These are phyloP conservation scores for Waltergamsia citrina DNA, from an alignment of 2,329 filamentous ascomycete species.

Conservation along the genomic window DNA sequence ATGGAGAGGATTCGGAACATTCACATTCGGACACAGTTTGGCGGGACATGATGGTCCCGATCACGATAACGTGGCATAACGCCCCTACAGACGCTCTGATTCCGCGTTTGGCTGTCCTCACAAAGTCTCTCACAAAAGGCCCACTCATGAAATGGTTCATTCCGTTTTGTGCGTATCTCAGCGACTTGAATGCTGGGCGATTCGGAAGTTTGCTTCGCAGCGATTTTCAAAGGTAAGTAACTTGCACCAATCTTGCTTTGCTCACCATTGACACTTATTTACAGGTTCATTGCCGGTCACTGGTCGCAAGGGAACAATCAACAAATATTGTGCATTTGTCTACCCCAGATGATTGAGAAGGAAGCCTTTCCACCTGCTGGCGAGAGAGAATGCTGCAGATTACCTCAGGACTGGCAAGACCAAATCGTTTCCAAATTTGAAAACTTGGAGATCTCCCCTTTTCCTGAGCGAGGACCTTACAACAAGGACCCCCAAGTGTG, in stretches of 20 bases:
- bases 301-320: conserved; percentile 61
- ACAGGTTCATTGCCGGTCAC: conserved; percentile 63
- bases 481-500: conserved; percentile 53
- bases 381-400: conserved; percentile 42
- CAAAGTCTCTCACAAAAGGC: conserved; percentile 54
- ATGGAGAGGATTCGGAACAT: conserved; percentile 21
- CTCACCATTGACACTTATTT: conserved; percentile 7
- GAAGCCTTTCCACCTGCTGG: conserved; percentile 42
- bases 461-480: conserved; percentile 53
- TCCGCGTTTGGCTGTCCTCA: conserved; percentile 55
- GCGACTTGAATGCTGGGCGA: conserved; percentile 60
- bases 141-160: conserved; percentile 67
- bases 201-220: conserved; percentile 74
- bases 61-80: conserved; percentile 61
- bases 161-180: conserved; percentile 74
- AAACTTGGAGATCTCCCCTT: conserved; percentile 51
- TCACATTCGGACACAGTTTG: conserved; percentile 37
- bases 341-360: conserved; percentile 54
- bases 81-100: conserved; percentile 74
- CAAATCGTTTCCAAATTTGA: conserved; percentile 64
- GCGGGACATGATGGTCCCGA: conserved; percentile 46
- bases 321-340: conserved; percentile 56
- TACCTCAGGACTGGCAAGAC: conserved; percentile 63
- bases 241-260: neutral
- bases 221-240: conserved; percentile 64